Conservation (phyloP, 73 alveolate species). For the Blepharisma japonicum region DNA sequence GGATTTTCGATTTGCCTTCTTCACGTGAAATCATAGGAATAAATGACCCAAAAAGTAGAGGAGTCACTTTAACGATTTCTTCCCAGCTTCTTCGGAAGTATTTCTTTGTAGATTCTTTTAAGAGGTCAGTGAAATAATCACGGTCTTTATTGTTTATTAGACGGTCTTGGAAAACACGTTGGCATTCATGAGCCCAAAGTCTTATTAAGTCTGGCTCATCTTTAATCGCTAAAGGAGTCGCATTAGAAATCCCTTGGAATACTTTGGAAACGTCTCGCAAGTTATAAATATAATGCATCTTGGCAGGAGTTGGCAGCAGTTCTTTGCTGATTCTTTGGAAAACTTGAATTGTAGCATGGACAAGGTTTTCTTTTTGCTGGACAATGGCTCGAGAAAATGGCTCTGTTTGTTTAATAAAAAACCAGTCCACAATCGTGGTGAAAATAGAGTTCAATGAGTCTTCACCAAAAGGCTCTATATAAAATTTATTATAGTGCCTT, state of each 20-base stretch:
- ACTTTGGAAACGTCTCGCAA: conserved; percentile 92
- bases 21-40: conserved; percentile 25
- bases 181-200: conserved; percentile 94
- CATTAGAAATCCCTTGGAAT: conserved; percentile 82
- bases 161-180: conserved; percentile 88
- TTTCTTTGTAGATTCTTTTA: conserved; percentile 82
- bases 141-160: conserved; percentile 53
- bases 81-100: conserved; percentile 89
- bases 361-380: background rate
- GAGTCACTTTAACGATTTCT: conserved; percentile 26
- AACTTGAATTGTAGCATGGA: conserved; percentile 75
- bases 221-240: conserved; percentile 49
- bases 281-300: conserved; percentile 83
- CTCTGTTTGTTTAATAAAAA: conserved; percentile 56
- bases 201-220: conserved; percentile 63
- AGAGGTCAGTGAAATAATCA: conserved; percentile 75
- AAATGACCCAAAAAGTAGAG: conserved; percentile 14
- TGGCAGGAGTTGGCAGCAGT: conserved; percentile 94
- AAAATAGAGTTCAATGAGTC: conserved; percentile 88
- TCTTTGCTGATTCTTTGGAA: conserved; percentile 72
- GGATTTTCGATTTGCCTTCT: conserved; percentile 13
- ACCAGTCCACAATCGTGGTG: conserved; percentile 89
- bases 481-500: conserved; percentile 88
- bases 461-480: conserved; percentile 88
- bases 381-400: conserved; percentile 12